Evolutionary conservation across 1,284 basidiomycete species (phyloP), one percentile per base, ranked within the genome.

Genomic region (Wallemia hederae): DNA sequence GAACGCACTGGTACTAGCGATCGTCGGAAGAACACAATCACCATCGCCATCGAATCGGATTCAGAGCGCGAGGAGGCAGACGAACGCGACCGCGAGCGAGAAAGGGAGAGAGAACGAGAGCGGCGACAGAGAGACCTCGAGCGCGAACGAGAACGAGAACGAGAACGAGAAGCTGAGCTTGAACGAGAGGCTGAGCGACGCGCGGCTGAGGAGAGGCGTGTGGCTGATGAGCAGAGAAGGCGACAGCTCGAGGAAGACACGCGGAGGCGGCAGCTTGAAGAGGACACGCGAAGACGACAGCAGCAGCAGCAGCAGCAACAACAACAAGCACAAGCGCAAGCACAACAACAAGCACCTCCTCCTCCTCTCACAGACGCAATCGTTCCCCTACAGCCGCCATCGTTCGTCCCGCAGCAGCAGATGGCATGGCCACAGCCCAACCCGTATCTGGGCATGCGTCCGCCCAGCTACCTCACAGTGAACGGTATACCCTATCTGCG

Each of bases 401-500:
- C 56, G 9, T 58, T 24, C 25, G 25, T 58, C 19, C 39, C 39
- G 3, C 39, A 14, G 11, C 39, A 49, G 39, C 39, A 49, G 19
- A 49, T 49, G 39, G 5, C 39, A 5, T 49, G 39, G 39, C 19
- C 39, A 3, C 39, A 49, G 19, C 39, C 39, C 39, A 49, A 49
- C 39, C 39, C 39, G 5, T 49, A 49, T n/a, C 39, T 49, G 14
- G 39, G 39, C 5, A 26, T 58, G 56, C 56, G 56, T 28, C 56
- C 56, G 2, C 56, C 56, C 14, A 27, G 56, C 24, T 28, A 27
- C n/a, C 19, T 58, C 19, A 26, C 19, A 80, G 81, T 89, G 27
- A 92, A 92, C 72, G 83, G 80, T 67, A 81, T 80, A 66, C 71
- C 76, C 0, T 94, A 92, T 65, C 80, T 81, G 24, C 80, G 86